phyloP scores from a whole-genome alignment of 2,329 filamentous ascomycete species.

The Gaeumannomyces tritici region DNA sequence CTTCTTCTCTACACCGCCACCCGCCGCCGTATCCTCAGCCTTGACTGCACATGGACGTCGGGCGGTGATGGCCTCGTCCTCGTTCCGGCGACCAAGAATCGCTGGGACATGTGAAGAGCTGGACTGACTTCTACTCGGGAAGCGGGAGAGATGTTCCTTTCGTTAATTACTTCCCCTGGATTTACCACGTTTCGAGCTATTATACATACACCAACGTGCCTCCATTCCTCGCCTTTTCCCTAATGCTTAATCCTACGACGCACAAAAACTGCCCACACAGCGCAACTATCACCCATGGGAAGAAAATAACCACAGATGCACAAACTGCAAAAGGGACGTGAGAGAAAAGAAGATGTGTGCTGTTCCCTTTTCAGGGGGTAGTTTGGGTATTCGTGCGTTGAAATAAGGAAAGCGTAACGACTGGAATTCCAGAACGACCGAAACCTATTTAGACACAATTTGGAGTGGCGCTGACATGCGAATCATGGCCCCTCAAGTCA shows the following conservation, averaged over 20 bases:
- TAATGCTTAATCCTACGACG: background rate
- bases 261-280: background rate
- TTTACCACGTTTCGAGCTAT: background rate
- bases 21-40: constrained; percentile 40
- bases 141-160: background rate
- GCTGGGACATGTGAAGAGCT: background rate
- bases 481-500: background rate
- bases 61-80: background rate
- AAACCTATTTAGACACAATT: background rate
- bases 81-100: constrained; percentile 1
- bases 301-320: background rate
- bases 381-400: background rate
- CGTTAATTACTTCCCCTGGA: no score
- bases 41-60: constrained; percentile 1
- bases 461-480: background rate
- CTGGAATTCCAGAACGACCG: background rate
- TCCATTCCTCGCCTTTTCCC: no score
- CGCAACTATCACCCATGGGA: background rate
- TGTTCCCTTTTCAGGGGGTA: background rate
- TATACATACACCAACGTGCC: background rate
- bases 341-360: background rate
- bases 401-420: background rate
- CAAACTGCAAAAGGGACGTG: background rate
- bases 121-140: background rate
- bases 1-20: constrained; percentile 66